Conservation (phyloP, 106 monocot species). For the Iris macrosiphon region DNA sequence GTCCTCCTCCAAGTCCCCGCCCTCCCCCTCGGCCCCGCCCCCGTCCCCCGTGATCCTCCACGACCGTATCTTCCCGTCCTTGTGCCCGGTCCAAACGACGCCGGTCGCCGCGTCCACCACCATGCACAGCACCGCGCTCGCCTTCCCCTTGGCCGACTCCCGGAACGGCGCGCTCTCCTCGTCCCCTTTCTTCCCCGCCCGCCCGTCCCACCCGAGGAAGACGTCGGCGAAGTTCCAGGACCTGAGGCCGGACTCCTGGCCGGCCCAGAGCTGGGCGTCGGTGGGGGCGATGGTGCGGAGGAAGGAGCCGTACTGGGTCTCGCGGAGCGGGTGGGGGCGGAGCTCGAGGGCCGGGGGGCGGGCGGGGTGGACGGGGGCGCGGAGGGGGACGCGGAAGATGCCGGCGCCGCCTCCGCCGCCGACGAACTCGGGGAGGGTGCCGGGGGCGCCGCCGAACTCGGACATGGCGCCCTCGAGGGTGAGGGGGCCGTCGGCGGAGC, state of each 20-base stretch:
- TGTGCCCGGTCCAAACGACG: conserved; percentile 49
- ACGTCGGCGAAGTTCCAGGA: conserved; percentile 23
- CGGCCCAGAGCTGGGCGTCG: conserved; percentile 36
- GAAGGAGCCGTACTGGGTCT: conserved; percentile 34
- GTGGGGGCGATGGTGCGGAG: conserved; percentile 35
- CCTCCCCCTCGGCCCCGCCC: not conserved
- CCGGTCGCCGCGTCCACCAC: conserved; percentile 23
- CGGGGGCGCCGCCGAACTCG: not conserved
- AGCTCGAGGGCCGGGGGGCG: conserved; percentile 34
- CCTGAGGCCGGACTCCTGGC: conserved; percentile 38
- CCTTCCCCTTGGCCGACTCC: conserved; percentile 19
- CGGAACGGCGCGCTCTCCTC: conserved; percentile 52
- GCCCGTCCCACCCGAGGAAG: conserved; percentile 2
- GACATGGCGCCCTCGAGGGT: not conserved
- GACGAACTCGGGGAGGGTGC: conserved; percentile 28
- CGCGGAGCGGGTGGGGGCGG: conserved; percentile 35
- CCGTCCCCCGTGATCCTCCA: conserved; percentile 21
- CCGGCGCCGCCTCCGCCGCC: conserved; percentile 28
- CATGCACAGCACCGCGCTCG: conserved; percentile 19
- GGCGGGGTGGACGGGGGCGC: conserved; percentile 29
- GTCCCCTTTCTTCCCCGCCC: conserved; percentile 24
- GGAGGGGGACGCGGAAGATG: conserved; percentile 23
- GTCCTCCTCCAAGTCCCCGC: not conserved
- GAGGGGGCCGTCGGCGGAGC: not conserved
- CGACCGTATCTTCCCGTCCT: conserved; percentile 37